These are phyloP conservation scores for Cutaneotrichosporon sp. DNA, from an alignment of 1,284 basidiomycete genomes.

Conservation along the genomic window DNA sequence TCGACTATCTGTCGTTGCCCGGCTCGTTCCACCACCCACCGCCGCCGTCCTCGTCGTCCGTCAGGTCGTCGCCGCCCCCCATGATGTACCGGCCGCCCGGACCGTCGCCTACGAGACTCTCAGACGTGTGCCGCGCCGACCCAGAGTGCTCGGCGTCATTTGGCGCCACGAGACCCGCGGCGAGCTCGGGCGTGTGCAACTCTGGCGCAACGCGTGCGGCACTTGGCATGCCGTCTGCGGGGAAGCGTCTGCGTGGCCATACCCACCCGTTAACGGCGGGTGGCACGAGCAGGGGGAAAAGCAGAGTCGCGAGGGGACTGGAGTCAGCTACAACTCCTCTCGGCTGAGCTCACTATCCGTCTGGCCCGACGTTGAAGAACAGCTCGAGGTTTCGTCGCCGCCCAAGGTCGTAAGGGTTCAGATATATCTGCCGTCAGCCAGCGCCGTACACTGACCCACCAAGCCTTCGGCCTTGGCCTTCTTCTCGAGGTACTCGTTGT, in stretches of 20 bases:
- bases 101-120: constrained; percentile 52
- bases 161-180: constrained; percentile 24
- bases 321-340: constrained; percentile 7
- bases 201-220: neutral
- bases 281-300: constrained; percentile 72
- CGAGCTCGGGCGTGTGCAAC: constrained; percentile 32
- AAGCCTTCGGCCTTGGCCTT: constrained; percentile 66
- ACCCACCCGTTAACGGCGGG: constrained; percentile 81
- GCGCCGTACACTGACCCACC: constrained; percentile 49
- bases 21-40: constrained; percentile 17
- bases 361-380: constrained; percentile 81
- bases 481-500: constrained; percentile 71
- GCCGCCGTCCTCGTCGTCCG: constrained; percentile 23
- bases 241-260: constrained; percentile 47
- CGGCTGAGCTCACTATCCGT: constrained; percentile 63
- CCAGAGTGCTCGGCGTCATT: constrained; percentile 49
- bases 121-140: too few species aligned
- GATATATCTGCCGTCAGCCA: constrained; percentile 57
- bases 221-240: neutral
- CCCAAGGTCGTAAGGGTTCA: constrained; percentile 91
- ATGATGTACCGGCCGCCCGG: constrained; percentile 48
- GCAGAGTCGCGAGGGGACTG: constrained; percentile 67
- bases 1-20: too few species aligned
- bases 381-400: constrained; percentile 65
- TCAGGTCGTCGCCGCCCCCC: constrained; percentile 26